Evolutionary conservation across 805 yeast genomes (phyloP), one percentile per base, ranked within the genome.

Genomic region (Yarrowia sp.): DNA sequence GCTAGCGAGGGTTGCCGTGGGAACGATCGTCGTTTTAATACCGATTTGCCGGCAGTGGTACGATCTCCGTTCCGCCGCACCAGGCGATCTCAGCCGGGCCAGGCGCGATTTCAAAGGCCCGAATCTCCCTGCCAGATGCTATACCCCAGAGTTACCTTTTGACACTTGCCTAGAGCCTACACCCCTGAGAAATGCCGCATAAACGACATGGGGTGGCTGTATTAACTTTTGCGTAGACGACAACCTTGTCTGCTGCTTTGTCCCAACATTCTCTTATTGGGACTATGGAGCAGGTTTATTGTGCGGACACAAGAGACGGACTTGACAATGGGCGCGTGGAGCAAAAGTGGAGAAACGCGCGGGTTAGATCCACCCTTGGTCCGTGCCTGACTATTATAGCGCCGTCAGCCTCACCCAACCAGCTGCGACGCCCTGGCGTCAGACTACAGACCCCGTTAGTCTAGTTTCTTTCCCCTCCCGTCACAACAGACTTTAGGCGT

Each of bases 161-260:
- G 43, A 52, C 43, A 36, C 12, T 52, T n/a, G 43, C 26, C 43
- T 38, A 36, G 15, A 12, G 32, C 42, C 35, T 41, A 53, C 59
- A 53, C 59, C 59, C 59, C 59, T 53, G 59, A 42, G 59, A 53
- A 53, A 53, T 53, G 59, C 59, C 59, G 59, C 59, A 53, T 53
- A 53, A 38, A 40, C 45, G 59, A 53, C 59, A 53, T 53, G 59
- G 59, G 59, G 59, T 53, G 58, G 58, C 59, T 40, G 59, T 22
- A 53, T 38, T 53, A 53, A 12, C 45, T 53, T 53, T 22, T 35
- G 42, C 45, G 35, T 53, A 53, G 59, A 53, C 59, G 59, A 53
- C 59, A 53, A 53, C 59, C 59, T 53, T 53, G 59, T 40, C 26
- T 16, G 32, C 7, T n/a, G 41, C 42, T 38, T 19, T 14, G 43